Percentiles rank a stretch among this genome's conserved stretches.
These are phyloP conservation scores for Nannochloris sp. DNA, from an alignment of 139 green algal genomes.

Conservation along the genomic window DNA sequence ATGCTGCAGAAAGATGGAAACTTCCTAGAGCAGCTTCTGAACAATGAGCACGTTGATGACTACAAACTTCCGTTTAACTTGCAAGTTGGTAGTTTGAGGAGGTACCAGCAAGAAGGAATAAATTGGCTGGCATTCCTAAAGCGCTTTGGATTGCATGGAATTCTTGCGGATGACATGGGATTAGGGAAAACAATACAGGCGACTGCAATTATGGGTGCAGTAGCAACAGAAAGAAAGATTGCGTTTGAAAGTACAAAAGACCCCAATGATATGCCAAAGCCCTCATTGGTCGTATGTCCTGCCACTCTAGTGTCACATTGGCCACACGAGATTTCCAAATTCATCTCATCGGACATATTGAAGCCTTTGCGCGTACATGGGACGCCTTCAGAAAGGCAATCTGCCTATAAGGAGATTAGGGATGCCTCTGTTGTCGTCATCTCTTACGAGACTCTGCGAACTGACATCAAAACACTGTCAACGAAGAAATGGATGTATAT, in stretches of 20 bases:
- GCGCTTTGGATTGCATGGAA: slow-evolving; percentile 84
- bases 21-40: slow-evolving; percentile 86
- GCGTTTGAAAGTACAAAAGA: not conserved
- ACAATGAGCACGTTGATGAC: slow-evolving; percentile 64
- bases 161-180: slow-evolving; percentile 95
- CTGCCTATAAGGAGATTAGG: not conserved
- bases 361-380: slow-evolving; percentile 55
- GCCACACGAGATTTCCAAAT: slow-evolving; percentile 75
- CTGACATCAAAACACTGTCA: slow-evolving; percentile 67
- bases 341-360: slow-evolving; percentile 25
- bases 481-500: slow-evolving; percentile 70
- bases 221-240: slow-evolving; percentile 13
- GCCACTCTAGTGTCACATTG: slow-evolving; percentile 91
- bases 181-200: slow-evolving; percentile 75
- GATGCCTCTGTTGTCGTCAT: slow-evolving; percentile 66
- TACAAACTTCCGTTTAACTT: slow-evolving; percentile 53
- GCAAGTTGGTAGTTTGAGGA: slow-evolving; percentile 48
- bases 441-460: slow-evolving; percentile 78
- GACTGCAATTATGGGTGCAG: slow-evolving; percentile 62
- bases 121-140: slow-evolving; percentile 96
- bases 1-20: slow-evolving; percentile 43
- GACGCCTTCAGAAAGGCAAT: slow-evolving; percentile 17
- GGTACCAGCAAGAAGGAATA: slow-evolving; percentile 92
- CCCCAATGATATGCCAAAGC: slow-evolving; percentile 9
- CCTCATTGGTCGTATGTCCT: slow-evolving; percentile 85